Evolutionary conservation across 106 monocot species (phyloP), one percentile per base, ranked within the genome.

Genomic region (Apostasia ramifera): DNA sequence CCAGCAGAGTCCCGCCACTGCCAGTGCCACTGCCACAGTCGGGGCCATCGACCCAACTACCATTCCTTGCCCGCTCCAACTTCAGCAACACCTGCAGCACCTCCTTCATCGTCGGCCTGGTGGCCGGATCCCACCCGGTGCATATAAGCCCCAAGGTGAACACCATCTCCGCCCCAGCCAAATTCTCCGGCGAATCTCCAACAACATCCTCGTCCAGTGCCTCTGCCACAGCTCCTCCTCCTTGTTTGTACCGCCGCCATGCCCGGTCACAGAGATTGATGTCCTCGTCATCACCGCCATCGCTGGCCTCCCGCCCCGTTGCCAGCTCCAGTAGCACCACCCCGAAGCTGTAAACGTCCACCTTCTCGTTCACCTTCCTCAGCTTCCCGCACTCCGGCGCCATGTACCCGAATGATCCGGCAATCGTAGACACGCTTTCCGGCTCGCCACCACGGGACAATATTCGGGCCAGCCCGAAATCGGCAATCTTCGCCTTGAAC

Each of bases 321-420:
- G 71, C 64, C 37, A 97, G 67, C 79, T 98, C 97, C 55, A 92
- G 61, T 1, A 98, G 83, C 7, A 98, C 92, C 11, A 97, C 92
- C 3, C 95, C 92, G 52, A 92, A 97, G 72, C 89, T 88, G 67
- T 81, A 97, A 15, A 95, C 92, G 44, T 95, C 92, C 15, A 80
- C 74, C 84, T 92, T 92, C 76, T 86, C 86, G 46, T 74, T 84
- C 46, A 89, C 77, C 58, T 82, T 84, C 52, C 72, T 79, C 43
- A 60, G 11, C 55, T 57, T 74, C 10, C 63, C 74, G 4, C 80
- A 85, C 65, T 94, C 93, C 45, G 95, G 95, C 39, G 95, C 88
- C 76, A 91, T 88, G 73, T 95, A 95, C 1, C 95, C 86, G 26
- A 83, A 84, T 1, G 95, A 80, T 0, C 91, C 88, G 0, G 79